These are phyloP conservation scores for Suillus discolor DNA, from an alignment of 768 basidiomycete genomes.

Conservation along the genomic window DNA sequence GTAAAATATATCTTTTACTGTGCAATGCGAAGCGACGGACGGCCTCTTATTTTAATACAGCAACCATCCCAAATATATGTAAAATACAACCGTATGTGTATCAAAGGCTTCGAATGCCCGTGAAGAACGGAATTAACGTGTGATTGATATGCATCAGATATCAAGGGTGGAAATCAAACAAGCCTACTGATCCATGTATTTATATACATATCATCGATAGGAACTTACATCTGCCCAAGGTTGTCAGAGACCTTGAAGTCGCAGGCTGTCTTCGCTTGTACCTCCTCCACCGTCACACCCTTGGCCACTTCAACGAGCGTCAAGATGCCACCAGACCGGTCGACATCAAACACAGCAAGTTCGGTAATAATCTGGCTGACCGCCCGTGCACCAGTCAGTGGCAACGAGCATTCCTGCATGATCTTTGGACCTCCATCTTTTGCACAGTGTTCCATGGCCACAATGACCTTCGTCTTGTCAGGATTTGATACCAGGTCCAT, in stretches of 20 bases:
- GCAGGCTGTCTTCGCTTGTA: slow-evolving; percentile 80
- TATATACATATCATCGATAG: background rate
- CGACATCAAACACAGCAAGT: slow-evolving; percentile 82
- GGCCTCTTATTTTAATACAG: background rate
- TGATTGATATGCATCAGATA: background rate
- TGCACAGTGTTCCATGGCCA: slow-evolving; percentile 82
- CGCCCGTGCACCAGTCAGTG: slow-evolving; percentile 80
- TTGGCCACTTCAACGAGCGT: slow-evolving; percentile 75
- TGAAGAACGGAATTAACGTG: background rate
- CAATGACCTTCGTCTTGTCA: slow-evolving; percentile 86
- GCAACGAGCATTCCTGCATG: slow-evolving; percentile 71
- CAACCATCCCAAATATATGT: background rate
- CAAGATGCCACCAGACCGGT: slow-evolving; percentile 67
- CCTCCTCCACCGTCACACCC: slow-evolving; percentile 78
- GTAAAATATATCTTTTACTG: background rate
- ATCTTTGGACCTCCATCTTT: slow-evolving; percentile 88
- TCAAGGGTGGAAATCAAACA: background rate
- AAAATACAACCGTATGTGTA: background rate
- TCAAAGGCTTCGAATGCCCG: background rate
- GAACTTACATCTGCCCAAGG: slow-evolving; percentile 49
- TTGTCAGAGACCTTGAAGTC: slow-evolving; percentile 63
- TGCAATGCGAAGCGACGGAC: background rate
- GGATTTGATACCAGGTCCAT: slow-evolving; percentile 94
- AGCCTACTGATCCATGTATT: background rate
- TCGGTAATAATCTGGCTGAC: slow-evolving; percentile 91